Evolutionary conservation across 2,329 filamentous ascomycete genomes (phyloP).

Genomic region (Tolypocladium sp.): DNA sequence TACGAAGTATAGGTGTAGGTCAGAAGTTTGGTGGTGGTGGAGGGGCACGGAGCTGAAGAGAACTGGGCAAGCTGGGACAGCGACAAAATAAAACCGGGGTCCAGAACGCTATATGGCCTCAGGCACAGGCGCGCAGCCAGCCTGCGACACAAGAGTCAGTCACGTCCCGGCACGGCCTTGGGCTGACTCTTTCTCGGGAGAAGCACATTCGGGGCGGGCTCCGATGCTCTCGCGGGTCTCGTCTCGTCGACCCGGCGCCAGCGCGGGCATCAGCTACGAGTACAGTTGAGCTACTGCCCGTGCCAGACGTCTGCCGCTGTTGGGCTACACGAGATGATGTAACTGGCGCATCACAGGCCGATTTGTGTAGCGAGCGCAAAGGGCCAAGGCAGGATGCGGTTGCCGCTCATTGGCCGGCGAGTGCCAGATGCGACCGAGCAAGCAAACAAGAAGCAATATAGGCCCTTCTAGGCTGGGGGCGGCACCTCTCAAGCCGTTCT

Average conservation of each 20-base stretch:
- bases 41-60: not conserved
- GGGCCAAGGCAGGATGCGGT: not conserved
- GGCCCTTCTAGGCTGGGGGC: not conserved
- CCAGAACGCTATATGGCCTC: not conserved
- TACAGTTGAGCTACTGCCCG: not conserved
- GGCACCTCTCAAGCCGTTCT: not conserved
- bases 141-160: not conserved
- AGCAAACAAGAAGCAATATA: not conserved
- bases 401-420: not conserved
- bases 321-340: not conserved
- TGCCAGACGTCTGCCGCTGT: not conserved
- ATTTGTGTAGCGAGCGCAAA: not conserved
- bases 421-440: not conserved
- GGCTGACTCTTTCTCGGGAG: not conserved
- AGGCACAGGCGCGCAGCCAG: not conserved
- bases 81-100: not conserved
- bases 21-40: not conserved
- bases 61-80: not conserved
- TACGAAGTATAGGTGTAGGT: not conserved
- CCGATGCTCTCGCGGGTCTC: not conserved
- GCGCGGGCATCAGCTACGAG: too few relatives aligned
- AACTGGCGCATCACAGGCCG: not conserved
- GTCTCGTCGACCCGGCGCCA: too few relatives aligned
- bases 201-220: too few relatives aligned
- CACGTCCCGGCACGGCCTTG: not conserved